Conservation (phyloP, 345 rosid genomes). For the Citrus medica region DNA sequence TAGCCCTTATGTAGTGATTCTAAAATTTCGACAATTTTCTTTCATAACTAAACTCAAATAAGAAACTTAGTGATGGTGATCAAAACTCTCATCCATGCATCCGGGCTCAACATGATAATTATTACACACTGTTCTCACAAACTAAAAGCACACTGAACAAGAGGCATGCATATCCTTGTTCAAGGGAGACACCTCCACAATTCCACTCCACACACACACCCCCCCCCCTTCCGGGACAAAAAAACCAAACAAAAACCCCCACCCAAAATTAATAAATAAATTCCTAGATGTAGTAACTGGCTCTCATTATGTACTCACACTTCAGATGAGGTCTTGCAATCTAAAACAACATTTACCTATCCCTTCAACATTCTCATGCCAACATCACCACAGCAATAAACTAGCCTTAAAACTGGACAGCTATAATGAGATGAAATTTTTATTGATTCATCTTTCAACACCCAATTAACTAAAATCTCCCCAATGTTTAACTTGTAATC, state of each 20-base stretch:
- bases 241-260: no score
- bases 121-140: background rate
- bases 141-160: background rate
- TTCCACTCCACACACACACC: no score
- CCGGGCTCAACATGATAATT: background rate
- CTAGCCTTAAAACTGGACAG: background rate
- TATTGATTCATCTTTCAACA: background rate
- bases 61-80: background rate
- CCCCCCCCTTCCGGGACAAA: rapidly evolving
- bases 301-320: background rate
- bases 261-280: background rate
- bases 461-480: background rate
- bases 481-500: background rate
- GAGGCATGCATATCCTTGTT: background rate
- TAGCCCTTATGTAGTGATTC: background rate
- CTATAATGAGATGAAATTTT: background rate
- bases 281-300: background rate
- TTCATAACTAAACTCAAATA: background rate
- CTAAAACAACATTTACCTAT: background rate
- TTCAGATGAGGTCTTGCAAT: background rate
- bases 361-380: background rate
- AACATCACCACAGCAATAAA: background rate
- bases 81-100: background rate
- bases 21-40: background rate
- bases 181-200: background rate